Evolutionary conservation across 768 basidiomycete genomes (phyloP).

Genomic region (Kwoniella dendrophila): DNA sequence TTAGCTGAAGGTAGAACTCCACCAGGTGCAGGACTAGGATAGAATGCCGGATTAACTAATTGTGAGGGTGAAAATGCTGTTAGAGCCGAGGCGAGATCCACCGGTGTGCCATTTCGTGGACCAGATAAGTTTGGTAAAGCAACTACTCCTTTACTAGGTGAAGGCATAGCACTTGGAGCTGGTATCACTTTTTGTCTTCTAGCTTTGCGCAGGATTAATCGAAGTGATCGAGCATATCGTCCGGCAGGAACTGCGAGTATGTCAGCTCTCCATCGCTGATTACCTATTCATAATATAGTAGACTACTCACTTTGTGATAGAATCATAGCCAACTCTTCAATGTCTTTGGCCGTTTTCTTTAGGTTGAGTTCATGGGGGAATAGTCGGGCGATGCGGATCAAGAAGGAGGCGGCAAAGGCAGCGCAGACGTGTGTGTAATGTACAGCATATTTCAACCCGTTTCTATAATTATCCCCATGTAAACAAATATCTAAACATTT

Average conservation of each 20-base stretch:
- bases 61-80: constrained; percentile 43
- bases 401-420: constrained; percentile 87
- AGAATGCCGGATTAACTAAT: constrained; percentile 41
- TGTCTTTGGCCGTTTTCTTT: constrained; percentile 69
- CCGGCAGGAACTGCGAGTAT: constrained; percentile 75
- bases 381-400: constrained; percentile 79
- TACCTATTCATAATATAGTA: too few relatives aligned
- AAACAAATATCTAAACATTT: constrained; percentile 82
- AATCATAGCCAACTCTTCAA: constrained; percentile 74
- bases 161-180: constrained; percentile 46
- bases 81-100: constrained; percentile 1
- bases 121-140: constrained; percentile 19
- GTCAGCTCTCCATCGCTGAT: too few relatives aligned
- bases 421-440: constrained; percentile 72
- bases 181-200: constrained; percentile 57
- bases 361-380: constrained; percentile 86
- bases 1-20: constrained; percentile 1
- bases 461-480: constrained; percentile 68
- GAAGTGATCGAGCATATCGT: constrained; percentile 85
- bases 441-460: constrained; percentile 78
- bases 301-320: constrained; percentile 77
- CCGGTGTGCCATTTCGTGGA: constrained; percentile 2
- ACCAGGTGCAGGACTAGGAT: constrained; percentile 26
- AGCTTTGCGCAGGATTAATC: constrained; percentile 75
- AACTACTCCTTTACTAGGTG: constrained; percentile 35